Percentiles rank a stretch among this genome's conserved stretches.
phyloP scores from a whole-genome alignment of 2,329 filamentous ascomycete genomes.

The Fusarium irregulare region DNA sequence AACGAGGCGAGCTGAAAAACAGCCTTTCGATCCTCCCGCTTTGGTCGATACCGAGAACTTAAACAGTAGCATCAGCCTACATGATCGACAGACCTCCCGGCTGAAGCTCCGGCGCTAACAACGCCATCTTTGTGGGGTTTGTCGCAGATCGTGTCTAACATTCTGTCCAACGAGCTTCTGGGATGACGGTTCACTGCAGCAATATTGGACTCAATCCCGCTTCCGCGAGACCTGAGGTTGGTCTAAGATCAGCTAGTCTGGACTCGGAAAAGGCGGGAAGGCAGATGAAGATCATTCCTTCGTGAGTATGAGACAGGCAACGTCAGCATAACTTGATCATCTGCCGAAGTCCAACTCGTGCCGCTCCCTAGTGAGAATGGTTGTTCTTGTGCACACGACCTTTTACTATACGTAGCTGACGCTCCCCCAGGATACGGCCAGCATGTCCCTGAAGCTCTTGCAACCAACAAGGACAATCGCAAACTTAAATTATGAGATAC shows the following conservation, averaged over 20 bases:
- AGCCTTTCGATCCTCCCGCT: too few relatives aligned
- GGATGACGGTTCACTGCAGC: background rate
- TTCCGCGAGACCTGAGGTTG: too few relatives aligned
- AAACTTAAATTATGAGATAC: background rate
- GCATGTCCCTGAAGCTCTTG: fast-evolving
- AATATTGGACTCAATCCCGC: background rate
- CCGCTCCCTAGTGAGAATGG: background rate
- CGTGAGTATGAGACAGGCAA: background rate
- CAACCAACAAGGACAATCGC: too few relatives aligned
- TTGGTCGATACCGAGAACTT: too few relatives aligned
- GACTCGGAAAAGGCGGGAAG: background rate
- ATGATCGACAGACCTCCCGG: background rate
- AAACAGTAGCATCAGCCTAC: too few relatives aligned
- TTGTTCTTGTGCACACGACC: background rate
- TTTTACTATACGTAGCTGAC: background rate
- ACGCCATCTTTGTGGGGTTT: background rate
- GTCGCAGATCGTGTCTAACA: background rate
- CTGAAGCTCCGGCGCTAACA: background rate
- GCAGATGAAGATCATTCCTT: background rate
- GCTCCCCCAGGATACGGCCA: background rate
- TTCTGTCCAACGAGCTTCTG: background rate
- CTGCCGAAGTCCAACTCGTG: background rate
- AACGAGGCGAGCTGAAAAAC: too few relatives aligned
- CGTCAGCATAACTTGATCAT: background rate
- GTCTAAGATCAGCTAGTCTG: too few relatives aligned